A percentile compares a stretch with the other conserved stretches of the same genome.
phyloP scores from a whole-genome alignment of 2,329 filamentous ascomycete species.

The Colletotrichum plurivorum region DNA sequence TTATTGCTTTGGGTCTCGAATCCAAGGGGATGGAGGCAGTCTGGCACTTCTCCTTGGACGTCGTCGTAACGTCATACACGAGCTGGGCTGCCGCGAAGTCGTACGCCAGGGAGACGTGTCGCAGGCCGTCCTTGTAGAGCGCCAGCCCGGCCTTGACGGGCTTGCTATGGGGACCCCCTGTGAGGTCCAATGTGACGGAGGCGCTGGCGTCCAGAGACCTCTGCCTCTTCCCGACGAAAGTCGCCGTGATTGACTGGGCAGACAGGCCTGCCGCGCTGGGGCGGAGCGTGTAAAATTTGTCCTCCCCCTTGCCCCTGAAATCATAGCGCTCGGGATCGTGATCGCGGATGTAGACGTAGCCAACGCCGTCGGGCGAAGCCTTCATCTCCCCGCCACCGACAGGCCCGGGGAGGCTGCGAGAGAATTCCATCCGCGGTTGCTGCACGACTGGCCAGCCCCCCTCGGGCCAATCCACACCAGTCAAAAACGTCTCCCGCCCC shows the following conservation, averaged over 20 bases:
- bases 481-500: conserved; percentile 26
- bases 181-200: background rate
- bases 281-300: background rate
- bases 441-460: conserved; percentile 22
- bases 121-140: conserved; percentile 33
- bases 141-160: conserved; percentile 15
- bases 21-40: background rate
- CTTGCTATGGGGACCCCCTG: background rate
- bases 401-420: background rate
- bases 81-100: conserved; percentile 8
- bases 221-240: conserved; percentile 26
- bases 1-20: background rate
- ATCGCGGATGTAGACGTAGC: conserved; percentile 22
- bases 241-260: conserved; percentile 9
- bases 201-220: conserved; percentile 17
- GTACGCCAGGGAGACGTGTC: background rate
- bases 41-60: background rate
- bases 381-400: background rate
- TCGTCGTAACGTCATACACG: background rate
- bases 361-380: background rate
- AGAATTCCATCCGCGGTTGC: conserved; percentile 13
- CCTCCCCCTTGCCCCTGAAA: background rate
- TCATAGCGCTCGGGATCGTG: background rate
- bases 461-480: conserved; percentile 22
- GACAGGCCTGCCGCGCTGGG: background rate